Evolutionary conservation across 2,329 filamentous ascomycete species (phyloP).

Genomic region (Phyllosticta paracitricarpa): DNA sequence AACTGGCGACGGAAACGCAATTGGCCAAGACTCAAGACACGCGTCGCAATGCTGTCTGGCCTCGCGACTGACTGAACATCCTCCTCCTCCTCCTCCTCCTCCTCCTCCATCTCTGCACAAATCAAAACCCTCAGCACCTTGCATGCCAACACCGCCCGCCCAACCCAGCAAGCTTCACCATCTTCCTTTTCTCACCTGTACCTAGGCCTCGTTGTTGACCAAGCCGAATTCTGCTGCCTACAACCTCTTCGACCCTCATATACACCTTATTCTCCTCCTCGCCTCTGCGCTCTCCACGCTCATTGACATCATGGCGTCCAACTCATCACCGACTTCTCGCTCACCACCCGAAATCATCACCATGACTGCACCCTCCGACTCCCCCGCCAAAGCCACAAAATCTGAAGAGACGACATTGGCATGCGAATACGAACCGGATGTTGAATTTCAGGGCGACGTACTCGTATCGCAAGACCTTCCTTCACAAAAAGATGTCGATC

Average conservation of each 20-base stretch:
- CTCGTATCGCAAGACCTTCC: conserved; percentile 29
- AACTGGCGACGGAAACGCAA: not conserved
- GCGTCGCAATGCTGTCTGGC: not conserved
- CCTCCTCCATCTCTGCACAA: not conserved
- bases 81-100: not conserved
- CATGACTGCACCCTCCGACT: not conserved
- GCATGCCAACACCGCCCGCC: not conserved
- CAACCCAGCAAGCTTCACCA: not conserved
- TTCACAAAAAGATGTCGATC: conserved; percentile 20
- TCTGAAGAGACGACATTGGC: not conserved
- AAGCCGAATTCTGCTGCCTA: not conserved
- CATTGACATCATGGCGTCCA: not conserved
- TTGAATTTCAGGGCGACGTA: conserved; percentile 24
- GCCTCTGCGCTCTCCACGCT: not conserved
- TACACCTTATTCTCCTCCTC: not conserved
- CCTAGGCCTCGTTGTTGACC: not conserved
- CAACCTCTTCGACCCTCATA: not conserved
- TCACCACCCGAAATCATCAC: not conserved
- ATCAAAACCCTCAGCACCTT: not conserved
- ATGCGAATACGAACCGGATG: conserved; percentile 15
- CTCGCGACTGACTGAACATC: not conserved
- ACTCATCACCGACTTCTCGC: not conserved
- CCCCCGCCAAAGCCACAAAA: not conserved
- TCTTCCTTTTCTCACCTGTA: not conserved
- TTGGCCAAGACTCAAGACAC: not conserved